phyloP scores from a whole-genome alignment of 2,329 filamentous ascomycete species.

The Aspergillus alliaceus region DNA sequence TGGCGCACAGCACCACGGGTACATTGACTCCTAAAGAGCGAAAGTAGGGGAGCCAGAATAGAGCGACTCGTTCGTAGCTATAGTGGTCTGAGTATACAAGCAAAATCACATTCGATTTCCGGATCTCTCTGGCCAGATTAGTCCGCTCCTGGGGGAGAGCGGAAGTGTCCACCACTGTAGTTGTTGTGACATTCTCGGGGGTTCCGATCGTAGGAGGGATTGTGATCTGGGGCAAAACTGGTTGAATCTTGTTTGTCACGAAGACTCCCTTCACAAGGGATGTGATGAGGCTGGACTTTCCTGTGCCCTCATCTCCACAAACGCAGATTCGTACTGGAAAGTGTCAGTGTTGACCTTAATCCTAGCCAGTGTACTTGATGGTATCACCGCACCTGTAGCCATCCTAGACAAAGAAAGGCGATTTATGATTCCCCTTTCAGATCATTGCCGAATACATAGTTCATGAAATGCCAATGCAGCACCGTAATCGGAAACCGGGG shows the following conservation, averaged over 20 bases:
- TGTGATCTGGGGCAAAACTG: constrained; percentile 90
- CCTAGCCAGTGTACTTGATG: constrained; percentile 1
- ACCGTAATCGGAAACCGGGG: not conserved
- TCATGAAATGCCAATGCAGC: not conserved
- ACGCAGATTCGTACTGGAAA: constrained; percentile 81
- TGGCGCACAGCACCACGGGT: constrained; percentile 92
- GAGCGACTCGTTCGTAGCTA: constrained; percentile 93
- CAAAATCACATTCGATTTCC: constrained; percentile 94
- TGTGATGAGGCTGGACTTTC: constrained; percentile 89
- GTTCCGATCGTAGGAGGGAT: constrained; percentile 91
- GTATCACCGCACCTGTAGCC: constrained; percentile 24
- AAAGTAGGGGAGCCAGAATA: constrained; percentile 99
- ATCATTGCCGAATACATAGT: constrained; percentile 11
- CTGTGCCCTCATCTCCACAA: constrained; percentile 93
- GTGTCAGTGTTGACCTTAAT: constrained; percentile 5
- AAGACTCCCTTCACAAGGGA: constrained; percentile 97
- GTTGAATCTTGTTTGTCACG: constrained; percentile 91
- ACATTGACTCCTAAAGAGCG: constrained; percentile 97
- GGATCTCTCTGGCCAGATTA: constrained; percentile 86
- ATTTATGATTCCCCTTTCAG: constrained; percentile 7
- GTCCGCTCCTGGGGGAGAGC: constrained; percentile 90
- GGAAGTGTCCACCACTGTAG: constrained; percentile 89
- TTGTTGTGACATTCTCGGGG: constrained; percentile 94
- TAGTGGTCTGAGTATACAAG: constrained; percentile 98
- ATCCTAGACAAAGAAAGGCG: constrained; percentile 13